Conservation (phyloP, 345 rosid genomes). For the Garcia nutans region DNA sequence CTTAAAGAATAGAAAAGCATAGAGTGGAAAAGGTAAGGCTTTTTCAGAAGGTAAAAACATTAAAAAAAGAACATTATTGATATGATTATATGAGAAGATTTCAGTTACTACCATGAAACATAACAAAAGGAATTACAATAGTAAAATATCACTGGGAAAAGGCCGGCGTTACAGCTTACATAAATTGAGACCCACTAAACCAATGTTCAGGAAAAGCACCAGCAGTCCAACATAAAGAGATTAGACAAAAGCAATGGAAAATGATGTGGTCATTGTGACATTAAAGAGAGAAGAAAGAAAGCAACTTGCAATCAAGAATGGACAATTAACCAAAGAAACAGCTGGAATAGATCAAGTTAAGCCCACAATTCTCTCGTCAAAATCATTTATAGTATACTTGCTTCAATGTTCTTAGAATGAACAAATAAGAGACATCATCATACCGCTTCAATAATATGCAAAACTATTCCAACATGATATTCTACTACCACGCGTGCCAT, state of each 20-base stretch:
- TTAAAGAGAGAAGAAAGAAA: neutral
- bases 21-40: neutral
- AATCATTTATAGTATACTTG: neutral
- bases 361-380: neutral
- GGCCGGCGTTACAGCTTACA: neutral
- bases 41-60: neutral
- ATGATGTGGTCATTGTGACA: neutral
- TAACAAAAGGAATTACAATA: neutral
- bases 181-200: too few species aligned
- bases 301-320: neutral
- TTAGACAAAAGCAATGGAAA: neutral
- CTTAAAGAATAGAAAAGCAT: conserved; percentile 38
- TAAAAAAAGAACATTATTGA: neutral
- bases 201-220: neutral
- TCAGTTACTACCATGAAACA: neutral
- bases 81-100: neutral
- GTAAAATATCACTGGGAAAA: neutral
- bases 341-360: neutral
- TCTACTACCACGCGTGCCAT: neutral
- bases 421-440: neutral
- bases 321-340: neutral
- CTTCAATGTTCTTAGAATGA: neutral
- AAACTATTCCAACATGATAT: neutral
- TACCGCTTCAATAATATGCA: neutral
- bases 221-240: too few species aligned